Evolutionary conservation across 2,329 filamentous ascomycete species (phyloP), one percentile per base, ranked within the genome.

Genomic region (Alternaria solani): DNA sequence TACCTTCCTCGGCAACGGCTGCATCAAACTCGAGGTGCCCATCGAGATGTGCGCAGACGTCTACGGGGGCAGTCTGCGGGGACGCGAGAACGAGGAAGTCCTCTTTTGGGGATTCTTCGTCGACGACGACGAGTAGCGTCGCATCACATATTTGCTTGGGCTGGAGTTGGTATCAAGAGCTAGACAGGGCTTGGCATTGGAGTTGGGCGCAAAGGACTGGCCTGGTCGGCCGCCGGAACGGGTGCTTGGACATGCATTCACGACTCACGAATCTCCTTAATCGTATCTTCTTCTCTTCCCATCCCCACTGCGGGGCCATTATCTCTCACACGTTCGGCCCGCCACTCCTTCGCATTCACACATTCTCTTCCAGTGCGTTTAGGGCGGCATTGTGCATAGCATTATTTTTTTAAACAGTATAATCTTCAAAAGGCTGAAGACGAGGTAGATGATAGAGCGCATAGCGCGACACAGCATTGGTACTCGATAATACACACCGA

Each of bases 41-140:
- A 70, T 77, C 41, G 75, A 77, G 51, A 76, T 77, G 74, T 77
- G 75, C 61, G 75, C 74, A 55, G 66, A 76, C 44, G 65, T 76
- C 36, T 77, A 76, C 61, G 72, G 73, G 41, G 72, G 72, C 34
- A 62, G 67, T 28, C 63, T 77, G 44, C 49, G 53, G 9, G 75
- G 74, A 11, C 63, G 74, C 18, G 74, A 76, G 48, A 74, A 75
- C 42, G 72, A 75, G 42, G 75, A 77, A 39, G 68, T 77, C 9
- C 62, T 74, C 20, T 77, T 77, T 61, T 77, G 75, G 75, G 75
- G 73, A 47, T 68, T 76, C 58, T 75, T 77, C 43, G 71, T 76
- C 32, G 69, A 75, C 63, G 75, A 77, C 49, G 65, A 71, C 49
- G 61, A 67, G 53, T 63, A 59, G 58, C 68, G 70, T 61, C 58